These are phyloP conservation scores for Xylariales sp. DNA, from an alignment of 2,329 filamentous ascomycete genomes.

Conservation along the genomic window DNA sequence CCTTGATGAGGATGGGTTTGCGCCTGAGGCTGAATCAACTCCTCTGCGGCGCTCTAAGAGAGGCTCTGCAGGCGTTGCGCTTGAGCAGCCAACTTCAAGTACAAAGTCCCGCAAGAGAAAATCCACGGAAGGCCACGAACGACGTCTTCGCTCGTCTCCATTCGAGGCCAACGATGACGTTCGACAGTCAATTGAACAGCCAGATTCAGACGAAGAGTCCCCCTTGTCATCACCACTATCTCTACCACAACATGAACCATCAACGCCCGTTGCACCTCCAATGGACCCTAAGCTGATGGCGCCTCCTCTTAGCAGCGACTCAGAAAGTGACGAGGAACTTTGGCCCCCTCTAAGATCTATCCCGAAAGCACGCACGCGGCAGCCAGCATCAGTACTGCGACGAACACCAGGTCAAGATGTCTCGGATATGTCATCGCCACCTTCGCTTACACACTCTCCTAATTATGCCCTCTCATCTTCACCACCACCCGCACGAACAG, in stretches of 20 bases:
- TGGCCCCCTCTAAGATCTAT: conserved; percentile 67
- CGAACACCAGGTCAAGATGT: conserved; percentile 54
- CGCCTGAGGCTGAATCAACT: conserved; percentile 75
- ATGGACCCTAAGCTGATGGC: conserved; percentile 64
- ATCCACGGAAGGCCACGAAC: conserved; percentile 59
- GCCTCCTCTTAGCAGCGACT: conserved; percentile 66
- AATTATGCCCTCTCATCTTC: conserved; percentile 58
- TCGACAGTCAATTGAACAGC: conserved; percentile 42
- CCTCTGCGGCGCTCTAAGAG: conserved; percentile 66
- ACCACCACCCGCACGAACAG: conserved; percentile 45
- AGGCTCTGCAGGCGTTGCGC: conserved; percentile 45
- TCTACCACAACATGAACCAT: conserved; percentile 36
- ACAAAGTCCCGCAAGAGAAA: conserved; percentile 66
- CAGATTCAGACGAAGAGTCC: conserved; percentile 44
- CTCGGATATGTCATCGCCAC: conserved; percentile 72
- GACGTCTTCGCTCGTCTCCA: conserved; percentile 52
- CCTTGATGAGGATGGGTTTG: conserved; percentile 63
- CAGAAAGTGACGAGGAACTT: conserved; percentile 55
- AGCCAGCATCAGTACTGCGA: conserved; percentile 44
- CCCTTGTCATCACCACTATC: conserved; percentile 43
- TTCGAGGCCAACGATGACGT: conserved; percentile 43
- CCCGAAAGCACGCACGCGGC: conserved; percentile 56
- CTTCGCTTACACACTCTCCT: conserved; percentile 74
- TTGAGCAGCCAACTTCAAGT: conserved; percentile 48
- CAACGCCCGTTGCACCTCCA: conserved; percentile 53